Conservation (phyloP, 2,329 filamentous ascomycete species). For the Lecanicillium sp. region DNA sequence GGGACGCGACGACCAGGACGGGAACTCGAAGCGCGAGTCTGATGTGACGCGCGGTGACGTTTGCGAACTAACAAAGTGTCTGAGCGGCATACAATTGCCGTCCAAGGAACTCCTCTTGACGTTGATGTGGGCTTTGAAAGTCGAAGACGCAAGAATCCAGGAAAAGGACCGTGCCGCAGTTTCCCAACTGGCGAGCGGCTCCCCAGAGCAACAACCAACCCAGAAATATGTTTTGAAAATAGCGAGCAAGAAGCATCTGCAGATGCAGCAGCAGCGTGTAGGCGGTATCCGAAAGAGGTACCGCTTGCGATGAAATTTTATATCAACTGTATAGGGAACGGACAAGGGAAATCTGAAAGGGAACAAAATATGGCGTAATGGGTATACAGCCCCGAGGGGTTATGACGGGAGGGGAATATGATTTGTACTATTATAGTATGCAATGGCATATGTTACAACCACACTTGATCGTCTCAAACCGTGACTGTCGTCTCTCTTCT, state of each 20-base stretch:
- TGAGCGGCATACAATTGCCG: slow-evolving; percentile 30
- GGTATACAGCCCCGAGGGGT: slow-evolving; percentile 5
- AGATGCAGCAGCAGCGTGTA: background rate
- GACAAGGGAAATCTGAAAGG: too few relatives aligned
- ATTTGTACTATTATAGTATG: slow-evolving; percentile 5
- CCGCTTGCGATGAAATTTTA: slow-evolving; percentile 13
- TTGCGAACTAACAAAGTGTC: slow-evolving; percentile 27
- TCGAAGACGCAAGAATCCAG: slow-evolving; percentile 31
- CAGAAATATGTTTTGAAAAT: slow-evolving; percentile 17
- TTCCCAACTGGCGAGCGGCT: slow-evolving; percentile 17
- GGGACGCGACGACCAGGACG: slow-evolving; percentile 40
- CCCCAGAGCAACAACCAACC: slow-evolving; percentile 14
- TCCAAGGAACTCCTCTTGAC: slow-evolving; percentile 41
- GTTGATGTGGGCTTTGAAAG: slow-evolving; percentile 36
- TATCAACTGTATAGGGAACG: slow-evolving; percentile 9
- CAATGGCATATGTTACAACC: background rate
- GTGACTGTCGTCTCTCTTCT: too few relatives aligned
- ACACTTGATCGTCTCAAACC: too few relatives aligned
- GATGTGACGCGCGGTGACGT: slow-evolving; percentile 28
- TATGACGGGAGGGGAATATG: background rate
- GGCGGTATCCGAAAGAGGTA: slow-evolving; percentile 12
- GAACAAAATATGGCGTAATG: slow-evolving; percentile 11
- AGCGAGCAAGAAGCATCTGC: slow-evolving; percentile 12
- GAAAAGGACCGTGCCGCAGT: slow-evolving; percentile 12
- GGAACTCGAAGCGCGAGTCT: slow-evolving; percentile 23